A percentile compares a stretch with the other conserved stretches of the same genome.
phyloP scores from a whole-genome alignment of 257 asterid species.

The Pogostemon cablin region DNA sequence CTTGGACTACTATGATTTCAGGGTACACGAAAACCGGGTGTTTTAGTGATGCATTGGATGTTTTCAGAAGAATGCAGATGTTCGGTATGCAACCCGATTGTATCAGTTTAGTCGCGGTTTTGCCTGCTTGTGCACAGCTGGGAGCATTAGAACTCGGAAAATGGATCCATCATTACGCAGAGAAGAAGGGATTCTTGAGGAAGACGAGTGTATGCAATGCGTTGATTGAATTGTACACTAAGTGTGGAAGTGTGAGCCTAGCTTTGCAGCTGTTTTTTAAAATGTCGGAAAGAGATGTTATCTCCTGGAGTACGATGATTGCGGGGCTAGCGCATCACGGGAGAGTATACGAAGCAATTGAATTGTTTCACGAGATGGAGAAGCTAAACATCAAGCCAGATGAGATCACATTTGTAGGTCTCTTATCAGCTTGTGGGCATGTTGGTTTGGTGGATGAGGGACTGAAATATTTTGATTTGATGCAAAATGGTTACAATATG shows the following conservation, averaged over 20 bases:
- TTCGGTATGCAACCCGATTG: slow-evolving; percentile 74
- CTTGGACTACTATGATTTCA: slow-evolving; percentile 82
- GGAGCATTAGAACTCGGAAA: slow-evolving; percentile 80
- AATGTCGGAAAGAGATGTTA: slow-evolving; percentile 58
- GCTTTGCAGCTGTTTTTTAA: slow-evolving; percentile 61
- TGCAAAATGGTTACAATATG: slow-evolving; percentile 47
- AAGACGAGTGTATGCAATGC: slow-evolving; percentile 65
- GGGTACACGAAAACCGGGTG: slow-evolving; percentile 62
- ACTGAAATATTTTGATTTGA: slow-evolving; percentile 54
- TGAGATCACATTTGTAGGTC: slow-evolving; percentile 74
- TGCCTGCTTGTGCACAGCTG: slow-evolving; percentile 74
- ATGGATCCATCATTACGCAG: slow-evolving; percentile 74
- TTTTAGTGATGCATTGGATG: slow-evolving; percentile 62
- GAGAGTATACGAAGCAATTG: slow-evolving; percentile 62
- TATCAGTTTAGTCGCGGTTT: slow-evolving; percentile 67
- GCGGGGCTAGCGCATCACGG: slow-evolving; percentile 80
- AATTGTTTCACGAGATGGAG: slow-evolving; percentile 59
- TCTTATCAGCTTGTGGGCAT: slow-evolving; percentile 79
- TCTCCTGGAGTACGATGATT: slow-evolving; percentile 85
- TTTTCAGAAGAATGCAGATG: slow-evolving; percentile 71
- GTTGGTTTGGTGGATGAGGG: slow-evolving; percentile 73
- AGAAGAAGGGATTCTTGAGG: slow-evolving; percentile 49
- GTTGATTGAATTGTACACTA: slow-evolving; percentile 78
- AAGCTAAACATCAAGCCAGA: slow-evolving; percentile 54
- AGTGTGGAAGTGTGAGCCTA: slow-evolving; percentile 64